Evolutionary conservation across 1,284 basidiomycete species (phyloP).

Genomic region (Cutaneotrichosporon sp.): DNA sequence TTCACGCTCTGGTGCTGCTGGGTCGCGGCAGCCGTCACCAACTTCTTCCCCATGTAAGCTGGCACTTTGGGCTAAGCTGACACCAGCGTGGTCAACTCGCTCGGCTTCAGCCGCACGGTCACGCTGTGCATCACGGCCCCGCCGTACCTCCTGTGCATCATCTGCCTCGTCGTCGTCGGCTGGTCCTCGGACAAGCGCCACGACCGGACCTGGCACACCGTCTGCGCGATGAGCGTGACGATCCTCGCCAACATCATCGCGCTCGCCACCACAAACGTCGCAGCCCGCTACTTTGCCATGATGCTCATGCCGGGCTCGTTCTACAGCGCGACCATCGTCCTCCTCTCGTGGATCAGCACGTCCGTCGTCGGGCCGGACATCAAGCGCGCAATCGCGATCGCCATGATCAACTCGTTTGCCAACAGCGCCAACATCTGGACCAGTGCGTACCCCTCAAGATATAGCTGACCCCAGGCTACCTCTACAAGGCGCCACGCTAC

Average conservation of each 20-base stretch:
- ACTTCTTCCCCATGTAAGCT: slow-evolving; percentile 46
- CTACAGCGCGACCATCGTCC: slow-evolving; percentile 51
- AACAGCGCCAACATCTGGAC: slow-evolving; percentile 54
- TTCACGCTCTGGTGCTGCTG: slow-evolving; percentile 25
- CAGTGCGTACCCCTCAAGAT: slow-evolving; percentile 6
- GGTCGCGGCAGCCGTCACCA: slow-evolving; percentile 45
- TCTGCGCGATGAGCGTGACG: slow-evolving; percentile 52
- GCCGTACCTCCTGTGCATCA: slow-evolving; percentile 46
- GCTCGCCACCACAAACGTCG: slow-evolving; percentile 53
- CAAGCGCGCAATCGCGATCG: slow-evolving; percentile 52
- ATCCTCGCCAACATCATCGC: slow-evolving; percentile 74
- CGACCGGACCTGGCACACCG: slow-evolving; percentile 31
- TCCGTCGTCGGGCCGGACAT: slow-evolving; percentile 50
- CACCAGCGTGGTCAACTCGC: slow-evolving; percentile 32
- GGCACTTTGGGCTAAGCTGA: background rate
- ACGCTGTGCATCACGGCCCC: slow-evolving; percentile 49
- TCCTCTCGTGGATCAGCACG: slow-evolving; percentile 50
- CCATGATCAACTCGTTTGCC: slow-evolving; percentile 51
- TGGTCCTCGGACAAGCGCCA: slow-evolving; percentile 45
- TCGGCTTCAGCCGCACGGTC: slow-evolving; percentile 48
- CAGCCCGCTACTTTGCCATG: slow-evolving; percentile 49
- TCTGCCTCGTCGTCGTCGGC: slow-evolving; percentile 42
- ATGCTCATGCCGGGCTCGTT: slow-evolving; percentile 35
- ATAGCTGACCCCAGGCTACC: slow-evolving; percentile 28
- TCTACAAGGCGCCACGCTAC: slow-evolving; percentile 47